A percentile compares a stretch with the other conserved stretches of the same genome.
Conservation (phyloP, 2,329 filamentous ascomycete species). For the Trichoderma afroharzianum region DNA sequence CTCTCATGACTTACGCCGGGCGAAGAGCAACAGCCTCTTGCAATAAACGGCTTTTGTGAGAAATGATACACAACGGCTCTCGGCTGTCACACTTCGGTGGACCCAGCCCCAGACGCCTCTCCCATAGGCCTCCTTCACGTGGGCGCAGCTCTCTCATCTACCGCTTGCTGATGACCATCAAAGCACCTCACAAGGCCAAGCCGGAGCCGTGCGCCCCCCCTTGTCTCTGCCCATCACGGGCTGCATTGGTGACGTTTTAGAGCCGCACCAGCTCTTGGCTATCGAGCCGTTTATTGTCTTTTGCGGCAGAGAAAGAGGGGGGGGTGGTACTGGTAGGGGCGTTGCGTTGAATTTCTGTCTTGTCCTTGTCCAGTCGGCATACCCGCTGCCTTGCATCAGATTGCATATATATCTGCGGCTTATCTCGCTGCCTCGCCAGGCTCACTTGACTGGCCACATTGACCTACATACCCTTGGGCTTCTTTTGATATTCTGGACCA, state of each 20-base stretch:
- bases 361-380: slow-evolving; percentile 4
- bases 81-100: slow-evolving; percentile 1
- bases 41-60: not conserved
- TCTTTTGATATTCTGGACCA: slow-evolving; percentile 7
- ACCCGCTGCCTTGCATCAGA: slow-evolving; percentile 3
- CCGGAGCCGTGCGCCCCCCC: slow-evolving; percentile 1
- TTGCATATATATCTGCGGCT: slow-evolving; percentile 13
- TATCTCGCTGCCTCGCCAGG: slow-evolving; percentile 13
- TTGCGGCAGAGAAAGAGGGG: not conserved
- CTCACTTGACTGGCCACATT: not conserved
- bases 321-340: not conserved
- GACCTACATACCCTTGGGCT: not conserved
- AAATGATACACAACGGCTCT: not conserved
- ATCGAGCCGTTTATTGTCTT: not conserved
- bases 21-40: not conserved
- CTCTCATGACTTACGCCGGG: slow-evolving; percentile 5
- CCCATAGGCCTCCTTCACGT: slow-evolving; percentile 24
- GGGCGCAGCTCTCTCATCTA: slow-evolving; percentile 20
- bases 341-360: not conserved
- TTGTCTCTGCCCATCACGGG: not conserved
- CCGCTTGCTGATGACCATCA: slow-evolving; percentile 24
- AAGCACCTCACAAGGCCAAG: slow-evolving; percentile 26
- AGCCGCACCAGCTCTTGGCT: not conserved
- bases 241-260: slow-evolving; percentile 16
- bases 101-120: not conserved